Evolutionary conservation across 2,329 filamentous ascomycete species (phyloP).

Genomic region (Fusarium anguioides): DNA sequence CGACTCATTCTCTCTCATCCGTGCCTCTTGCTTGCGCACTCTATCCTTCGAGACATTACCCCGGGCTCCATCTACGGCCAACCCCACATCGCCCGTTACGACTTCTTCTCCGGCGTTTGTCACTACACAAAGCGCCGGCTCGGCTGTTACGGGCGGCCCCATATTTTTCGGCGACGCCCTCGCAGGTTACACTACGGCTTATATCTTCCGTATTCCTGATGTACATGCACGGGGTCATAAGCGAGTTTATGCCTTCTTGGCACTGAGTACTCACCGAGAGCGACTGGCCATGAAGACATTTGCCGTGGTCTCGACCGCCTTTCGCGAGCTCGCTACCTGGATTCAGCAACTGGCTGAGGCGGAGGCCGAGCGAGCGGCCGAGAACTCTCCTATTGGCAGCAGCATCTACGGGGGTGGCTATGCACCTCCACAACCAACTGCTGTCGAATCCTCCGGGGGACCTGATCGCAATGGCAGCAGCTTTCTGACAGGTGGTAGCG

Average conservation of each 20-base stretch:
- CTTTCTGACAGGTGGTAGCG: constrained; percentile 66
- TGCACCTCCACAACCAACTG: constrained; percentile 43
- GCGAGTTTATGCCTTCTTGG: constrained; percentile 75
- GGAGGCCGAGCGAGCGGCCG: constrained; percentile 68
- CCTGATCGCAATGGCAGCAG: constrained; percentile 61
- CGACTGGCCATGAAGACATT: constrained; percentile 74
- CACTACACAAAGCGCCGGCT: constrained; percentile 64
- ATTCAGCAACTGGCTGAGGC: constrained; percentile 73
- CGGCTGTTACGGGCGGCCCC: constrained; percentile 70
- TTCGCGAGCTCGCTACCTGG: constrained; percentile 72
- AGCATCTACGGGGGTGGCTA: constrained; percentile 53
- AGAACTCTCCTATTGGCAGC: constrained; percentile 55
- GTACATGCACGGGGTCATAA: constrained; percentile 74
- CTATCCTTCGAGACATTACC: constrained; percentile 75
- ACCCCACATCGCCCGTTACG: constrained; percentile 51
- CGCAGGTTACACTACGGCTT: constrained; percentile 75
- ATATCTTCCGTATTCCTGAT: constrained; percentile 76
- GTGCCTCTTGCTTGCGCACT: constrained; percentile 73
- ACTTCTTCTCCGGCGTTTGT: constrained; percentile 61
- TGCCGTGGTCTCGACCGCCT: constrained; percentile 69
- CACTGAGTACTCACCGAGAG: constrained; percentile 73
- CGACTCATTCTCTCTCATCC: constrained; percentile 73
- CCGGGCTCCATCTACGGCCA: constrained; percentile 60
- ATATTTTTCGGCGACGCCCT: constrained; percentile 75
- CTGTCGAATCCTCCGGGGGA: constrained; percentile 48